Evolutionary conservation across 2,329 filamentous ascomycete species (phyloP), one percentile per base, ranked within the genome.

Genomic region (Penicillium sp.): DNA sequence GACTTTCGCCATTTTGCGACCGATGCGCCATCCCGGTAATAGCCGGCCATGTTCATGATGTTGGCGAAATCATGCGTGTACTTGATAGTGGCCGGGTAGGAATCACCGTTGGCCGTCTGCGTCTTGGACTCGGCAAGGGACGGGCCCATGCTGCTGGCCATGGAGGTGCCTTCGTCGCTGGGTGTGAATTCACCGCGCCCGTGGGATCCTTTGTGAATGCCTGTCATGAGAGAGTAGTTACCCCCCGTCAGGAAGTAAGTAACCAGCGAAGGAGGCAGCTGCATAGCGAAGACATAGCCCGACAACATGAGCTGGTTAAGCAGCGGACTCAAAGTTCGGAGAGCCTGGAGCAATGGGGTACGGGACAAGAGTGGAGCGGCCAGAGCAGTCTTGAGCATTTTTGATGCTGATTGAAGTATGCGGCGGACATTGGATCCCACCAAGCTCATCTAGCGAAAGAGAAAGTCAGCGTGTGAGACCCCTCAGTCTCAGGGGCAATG

Each of bases 251-350:
- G 79, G 52, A 81, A 70, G 63, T 75, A 78, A 49, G 68, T 73
- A 51, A 81, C 77, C 14, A 84, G 65, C 4, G 75, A 71, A 37
- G 71, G 69, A 2, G 83, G 84, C 2, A 86, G 72, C 43, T 81
- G 78, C 71, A 86, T 82, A 14, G 76, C 77, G 63, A 85, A 85
- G 52, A 86, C 77, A 64, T 87, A 87, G 59, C 81, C 80, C 2
- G 83, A 85, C 55, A 79, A 74, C 8, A 69, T 54, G 22, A 82
- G 60, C 63, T 87, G 84, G 20, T 71, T 71, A n/a, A 80, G 37
- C 1, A 86, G 69, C 1, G 84, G 83, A 15, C 66, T 69, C n/a
- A 84, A 57, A 0, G 78, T 78, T 10, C 68, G 68, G 12, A 78
- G 59, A 1, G 80, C 80, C 43, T 79, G 81, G 38, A 74, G 72